Conservation (phyloP, 345 rosid genomes). For the Gossypium raimondii region DNA sequence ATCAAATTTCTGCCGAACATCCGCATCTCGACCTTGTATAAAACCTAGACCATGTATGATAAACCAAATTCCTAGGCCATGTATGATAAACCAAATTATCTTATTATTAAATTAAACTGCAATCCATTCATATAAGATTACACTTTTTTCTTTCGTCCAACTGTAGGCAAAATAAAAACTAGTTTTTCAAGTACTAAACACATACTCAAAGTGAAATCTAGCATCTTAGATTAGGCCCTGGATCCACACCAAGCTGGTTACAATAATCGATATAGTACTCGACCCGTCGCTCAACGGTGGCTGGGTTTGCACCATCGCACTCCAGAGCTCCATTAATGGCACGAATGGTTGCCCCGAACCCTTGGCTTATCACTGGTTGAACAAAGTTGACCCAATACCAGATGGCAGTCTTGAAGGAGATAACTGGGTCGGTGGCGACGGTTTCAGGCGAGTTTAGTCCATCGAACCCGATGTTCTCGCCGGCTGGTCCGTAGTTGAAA, state of each 20-base stretch:
- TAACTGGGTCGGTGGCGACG: constrained; percentile 43
- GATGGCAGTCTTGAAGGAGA: constrained; percentile 58
- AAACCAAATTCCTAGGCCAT: too few relatives aligned
- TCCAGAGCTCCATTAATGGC: constrained; percentile 57
- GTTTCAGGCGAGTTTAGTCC: constrained; percentile 56
- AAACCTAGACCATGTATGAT: too few relatives aligned
- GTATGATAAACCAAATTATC: too few relatives aligned
- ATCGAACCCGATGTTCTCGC: constrained; percentile 41
- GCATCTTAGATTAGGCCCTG: constrained; percentile 55
- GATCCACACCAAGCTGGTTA: constrained; percentile 43
- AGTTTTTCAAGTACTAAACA: background rate
- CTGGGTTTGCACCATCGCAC: constrained; percentile 42
- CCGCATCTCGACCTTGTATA: too few relatives aligned
- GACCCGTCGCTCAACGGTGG: constrained; percentile 38
- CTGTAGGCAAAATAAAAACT: too few relatives aligned
- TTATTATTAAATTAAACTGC: too few relatives aligned
- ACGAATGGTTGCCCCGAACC: constrained; percentile 64
- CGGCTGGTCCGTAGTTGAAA: constrained; percentile 61
- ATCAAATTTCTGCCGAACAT: too few relatives aligned
- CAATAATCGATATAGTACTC: constrained; percentile 49
- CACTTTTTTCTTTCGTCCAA: background rate
- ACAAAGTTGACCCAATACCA: constrained; percentile 68
- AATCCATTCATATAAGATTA: background rate
- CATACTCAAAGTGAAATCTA: constrained; percentile 13
- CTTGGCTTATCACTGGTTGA: constrained; percentile 43